These are phyloP conservation scores for Penicillium bovifimosum DNA, from an alignment of 495 filamentous ascomycete species.

Conservation along the genomic window DNA sequence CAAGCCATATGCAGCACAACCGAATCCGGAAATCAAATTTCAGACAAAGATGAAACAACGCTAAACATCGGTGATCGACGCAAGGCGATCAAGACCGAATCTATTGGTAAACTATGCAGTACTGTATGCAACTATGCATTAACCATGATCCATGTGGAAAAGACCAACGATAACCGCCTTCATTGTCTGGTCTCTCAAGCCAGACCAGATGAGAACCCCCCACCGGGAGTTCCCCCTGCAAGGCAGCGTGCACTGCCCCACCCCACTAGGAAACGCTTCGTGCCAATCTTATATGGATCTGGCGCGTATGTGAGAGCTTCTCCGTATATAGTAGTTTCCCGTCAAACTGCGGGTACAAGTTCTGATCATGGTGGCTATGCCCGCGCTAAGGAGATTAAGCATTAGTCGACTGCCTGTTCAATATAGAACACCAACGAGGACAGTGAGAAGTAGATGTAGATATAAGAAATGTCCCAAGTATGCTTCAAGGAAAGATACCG, in stretches of 20 bases:
- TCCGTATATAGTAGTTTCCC: background rate
- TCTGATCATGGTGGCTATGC: too few relatives aligned
- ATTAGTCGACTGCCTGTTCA: too few relatives aligned
- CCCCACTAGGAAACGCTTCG: constrained; percentile 15
- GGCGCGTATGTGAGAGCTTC: background rate
- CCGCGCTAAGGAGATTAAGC: too few relatives aligned
- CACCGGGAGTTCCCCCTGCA: constrained; percentile 22
- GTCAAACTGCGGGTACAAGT: too few relatives aligned
- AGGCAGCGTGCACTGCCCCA: constrained; percentile 28
- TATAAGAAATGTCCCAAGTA: too few relatives aligned
- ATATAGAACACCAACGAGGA: background rate
- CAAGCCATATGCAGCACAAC: too few relatives aligned
- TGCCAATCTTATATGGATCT: constrained; percentile 9
- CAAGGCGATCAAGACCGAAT: background rate
- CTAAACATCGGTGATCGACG: constrained; percentile 1
- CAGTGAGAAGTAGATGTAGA: too few relatives aligned
- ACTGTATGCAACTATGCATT: too few relatives aligned
- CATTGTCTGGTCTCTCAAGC: background rate
- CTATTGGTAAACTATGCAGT: constrained; percentile 3
- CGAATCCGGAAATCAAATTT: background rate
- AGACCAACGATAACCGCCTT: background rate
- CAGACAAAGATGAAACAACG: constrained; percentile 9
- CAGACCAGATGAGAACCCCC: constrained; percentile 16
- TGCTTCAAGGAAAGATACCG: background rate
- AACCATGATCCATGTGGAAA: background rate